These are phyloP conservation scores for Cetraspora pellucida DNA, from an alignment of 192 early-diverging fungal species.

Conservation along the genomic window DNA sequence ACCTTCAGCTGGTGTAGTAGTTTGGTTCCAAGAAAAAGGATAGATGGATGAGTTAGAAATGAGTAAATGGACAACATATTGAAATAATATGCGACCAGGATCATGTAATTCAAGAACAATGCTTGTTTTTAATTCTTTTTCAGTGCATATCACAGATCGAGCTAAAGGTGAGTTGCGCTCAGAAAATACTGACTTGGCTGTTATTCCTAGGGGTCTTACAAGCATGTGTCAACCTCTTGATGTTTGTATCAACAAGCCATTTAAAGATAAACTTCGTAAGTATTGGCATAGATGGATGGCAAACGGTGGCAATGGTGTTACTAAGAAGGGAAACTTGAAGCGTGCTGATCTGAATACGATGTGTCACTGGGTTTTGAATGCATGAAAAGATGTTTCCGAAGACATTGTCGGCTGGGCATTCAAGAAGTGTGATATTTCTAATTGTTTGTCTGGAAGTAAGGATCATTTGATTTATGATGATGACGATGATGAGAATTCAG, in stretches of 20 bases:
- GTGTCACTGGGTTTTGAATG: conserved; percentile 13
- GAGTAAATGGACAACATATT: neutral
- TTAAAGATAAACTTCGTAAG: conserved; percentile 12
- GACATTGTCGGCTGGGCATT: neutral
- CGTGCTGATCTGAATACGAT: neutral
- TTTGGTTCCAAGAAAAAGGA: conserved; percentile 18
- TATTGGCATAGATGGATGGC: conserved; percentile 12
- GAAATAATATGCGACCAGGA: neutral
- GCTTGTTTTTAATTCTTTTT: conserved; percentile 13
- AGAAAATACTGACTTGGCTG: neutral
- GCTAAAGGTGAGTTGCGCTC: neutral
- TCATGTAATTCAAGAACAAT: neutral
- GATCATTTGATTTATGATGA: neutral
- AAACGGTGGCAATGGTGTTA: neutral
- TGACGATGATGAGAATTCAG: neutral
- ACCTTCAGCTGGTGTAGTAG: neutral
- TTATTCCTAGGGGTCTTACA: conserved; percentile 16
- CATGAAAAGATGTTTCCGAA: conserved; percentile 9
- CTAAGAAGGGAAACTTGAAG: neutral
- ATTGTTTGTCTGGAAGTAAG: neutral
- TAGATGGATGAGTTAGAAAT: conserved; percentile 1
- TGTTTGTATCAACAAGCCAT: conserved; percentile 16
- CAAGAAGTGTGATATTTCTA: neutral
- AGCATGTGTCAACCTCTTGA: conserved; percentile 27
- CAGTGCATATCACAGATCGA: neutral